These are phyloP conservation scores for Crithidia mellificae DNA, from an alignment of 208 protist genomes.

Conservation along the genomic window DNA sequence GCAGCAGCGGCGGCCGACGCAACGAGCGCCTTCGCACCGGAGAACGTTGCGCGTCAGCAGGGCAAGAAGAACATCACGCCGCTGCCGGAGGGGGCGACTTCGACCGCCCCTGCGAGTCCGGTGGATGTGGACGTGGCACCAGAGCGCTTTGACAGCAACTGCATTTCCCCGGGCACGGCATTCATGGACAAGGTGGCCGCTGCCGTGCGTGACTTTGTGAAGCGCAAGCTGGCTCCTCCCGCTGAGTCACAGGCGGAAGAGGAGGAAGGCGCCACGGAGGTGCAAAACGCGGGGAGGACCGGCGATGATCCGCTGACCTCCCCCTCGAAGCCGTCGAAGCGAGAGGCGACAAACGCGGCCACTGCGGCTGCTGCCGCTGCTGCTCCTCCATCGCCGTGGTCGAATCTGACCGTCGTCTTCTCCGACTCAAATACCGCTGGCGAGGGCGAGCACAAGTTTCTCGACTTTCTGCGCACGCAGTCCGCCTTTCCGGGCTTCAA, in stretches of 20 bases:
- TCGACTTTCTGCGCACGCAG: slow-evolving; percentile 89
- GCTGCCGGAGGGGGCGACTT: not conserved
- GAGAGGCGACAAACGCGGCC: too few species aligned
- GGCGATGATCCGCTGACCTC: slow-evolving; percentile 4
- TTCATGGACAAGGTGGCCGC: slow-evolving; percentile 97
- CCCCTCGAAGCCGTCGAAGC: not conserved
- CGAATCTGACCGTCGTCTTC: slow-evolving; percentile 86
- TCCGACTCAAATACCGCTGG: slow-evolving; percentile 95
- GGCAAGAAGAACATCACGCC: not conserved
- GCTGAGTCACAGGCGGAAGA: too few species aligned
- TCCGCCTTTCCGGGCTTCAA: slow-evolving; percentile 70
- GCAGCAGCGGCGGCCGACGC: not conserved
- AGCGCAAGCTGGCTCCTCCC: slow-evolving; percentile 77
- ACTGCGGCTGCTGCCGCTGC: not conserved
- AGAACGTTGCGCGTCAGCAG: too few species aligned
- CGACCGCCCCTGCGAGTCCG: not conserved
- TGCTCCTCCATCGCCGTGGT: slow-evolving; percentile 64
- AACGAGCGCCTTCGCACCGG: not conserved
- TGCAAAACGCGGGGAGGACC: not conserved
- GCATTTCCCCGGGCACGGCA: slow-evolving; percentile 98
- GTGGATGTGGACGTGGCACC: not conserved
- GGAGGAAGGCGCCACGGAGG: not conserved
- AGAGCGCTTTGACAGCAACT: slow-evolving; percentile 96
- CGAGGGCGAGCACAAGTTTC: slow-evolving; percentile 96
- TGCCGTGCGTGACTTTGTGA: slow-evolving; percentile 66